phyloP scores from a whole-genome alignment of 2,329 filamentous ascomycete species.

The Beauveria rudraprayagi region DNA sequence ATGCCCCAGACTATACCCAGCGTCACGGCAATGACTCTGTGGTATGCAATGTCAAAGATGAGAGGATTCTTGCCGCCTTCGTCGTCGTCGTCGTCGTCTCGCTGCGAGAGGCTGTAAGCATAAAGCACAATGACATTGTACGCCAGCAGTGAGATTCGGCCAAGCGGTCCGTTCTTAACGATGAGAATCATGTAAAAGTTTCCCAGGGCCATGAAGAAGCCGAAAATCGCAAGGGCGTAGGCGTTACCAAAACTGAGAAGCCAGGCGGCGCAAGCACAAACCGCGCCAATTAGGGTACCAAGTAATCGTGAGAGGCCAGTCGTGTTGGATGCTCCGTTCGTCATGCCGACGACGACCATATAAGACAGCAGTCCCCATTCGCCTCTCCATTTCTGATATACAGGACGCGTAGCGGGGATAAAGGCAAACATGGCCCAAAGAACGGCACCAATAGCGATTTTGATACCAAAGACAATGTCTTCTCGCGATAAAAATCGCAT shows the following conservation, averaged over 20 bases:
- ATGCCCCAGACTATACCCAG: slow-evolving; percentile 88
- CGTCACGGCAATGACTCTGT: slow-evolving; percentile 80
- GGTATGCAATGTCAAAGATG: slow-evolving; percentile 79
- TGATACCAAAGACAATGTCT: slow-evolving; percentile 71
- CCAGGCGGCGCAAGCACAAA: slow-evolving; percentile 72
- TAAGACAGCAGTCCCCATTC: slow-evolving; percentile 96
- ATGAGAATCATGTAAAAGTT: slow-evolving; percentile 89
- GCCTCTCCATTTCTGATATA: slow-evolving; percentile 82
- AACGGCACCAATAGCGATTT: slow-evolving; percentile 84
- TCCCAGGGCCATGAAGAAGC: slow-evolving; percentile 70
- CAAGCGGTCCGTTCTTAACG: slow-evolving; percentile 77
- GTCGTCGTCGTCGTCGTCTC: slow-evolving; percentile 73
- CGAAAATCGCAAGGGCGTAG: slow-evolving; percentile 67
- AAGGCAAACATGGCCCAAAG: slow-evolving; percentile 88
- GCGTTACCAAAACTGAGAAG: slow-evolving; percentile 65
- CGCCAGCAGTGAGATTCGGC: slow-evolving; percentile 86
- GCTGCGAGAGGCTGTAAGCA: slow-evolving; percentile 78
- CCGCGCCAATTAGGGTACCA: slow-evolving; percentile 75
- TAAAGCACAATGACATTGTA: slow-evolving; percentile 96
- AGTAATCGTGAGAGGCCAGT: slow-evolving; percentile 80
- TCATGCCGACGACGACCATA: slow-evolving; percentile 98
- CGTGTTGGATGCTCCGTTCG: slow-evolving; percentile 89
- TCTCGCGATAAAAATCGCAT: slow-evolving; percentile 44
- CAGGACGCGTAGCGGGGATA: slow-evolving; percentile 64
- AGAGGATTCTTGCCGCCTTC: slow-evolving; percentile 78